Percentiles rank a stretch among this genome's conserved stretches.
Conservation (phyloP, 2,329 filamentous ascomycete genomes). For the Trichoderma simmonsii region DNA sequence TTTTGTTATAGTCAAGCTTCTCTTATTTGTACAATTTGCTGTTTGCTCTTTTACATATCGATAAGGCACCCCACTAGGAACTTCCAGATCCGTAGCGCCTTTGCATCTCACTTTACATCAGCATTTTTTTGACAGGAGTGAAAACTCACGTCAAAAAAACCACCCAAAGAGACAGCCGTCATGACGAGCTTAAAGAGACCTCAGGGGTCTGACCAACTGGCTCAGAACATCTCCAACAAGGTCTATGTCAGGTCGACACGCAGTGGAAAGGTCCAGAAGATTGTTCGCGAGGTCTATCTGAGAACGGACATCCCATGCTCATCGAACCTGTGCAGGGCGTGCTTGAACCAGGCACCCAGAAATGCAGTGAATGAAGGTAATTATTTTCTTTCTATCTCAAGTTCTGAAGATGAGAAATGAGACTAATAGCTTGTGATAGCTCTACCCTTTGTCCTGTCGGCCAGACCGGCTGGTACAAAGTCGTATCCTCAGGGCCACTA, state of each 20-base stretch:
- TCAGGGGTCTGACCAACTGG: constrained; percentile 49
- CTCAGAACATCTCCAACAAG: constrained; percentile 86
- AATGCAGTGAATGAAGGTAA: constrained; percentile 76
- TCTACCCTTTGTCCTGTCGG: constrained; percentile 81
- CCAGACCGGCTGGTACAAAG: constrained; percentile 80
- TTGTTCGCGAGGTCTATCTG: constrained; percentile 93
- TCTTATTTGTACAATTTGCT: not conserved
- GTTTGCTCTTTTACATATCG: constrained; percentile 8
- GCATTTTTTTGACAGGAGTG: constrained; percentile 12
- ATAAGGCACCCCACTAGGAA: constrained; percentile 18
- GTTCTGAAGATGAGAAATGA: not conserved
- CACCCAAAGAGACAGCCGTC: constrained; percentile 21
- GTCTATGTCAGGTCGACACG: constrained; percentile 92
- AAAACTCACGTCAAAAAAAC: not conserved
- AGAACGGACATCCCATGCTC: constrained; percentile 97
- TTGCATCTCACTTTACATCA: constrained; percentile 15
- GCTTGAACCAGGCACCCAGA: constrained; percentile 69
- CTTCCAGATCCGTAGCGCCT: not conserved
- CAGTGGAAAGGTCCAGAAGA: constrained; percentile 97
- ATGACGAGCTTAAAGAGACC: constrained; percentile 67
- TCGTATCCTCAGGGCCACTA: constrained; percentile 86
- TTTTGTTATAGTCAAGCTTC: not conserved
- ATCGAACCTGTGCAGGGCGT: constrained; percentile 78
- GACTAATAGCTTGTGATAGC: constrained; percentile 45
- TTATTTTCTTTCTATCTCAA: not conserved